Conservation (phyloP, 2,329 filamentous ascomycete species). For the Aureobasidium sp. region DNA sequence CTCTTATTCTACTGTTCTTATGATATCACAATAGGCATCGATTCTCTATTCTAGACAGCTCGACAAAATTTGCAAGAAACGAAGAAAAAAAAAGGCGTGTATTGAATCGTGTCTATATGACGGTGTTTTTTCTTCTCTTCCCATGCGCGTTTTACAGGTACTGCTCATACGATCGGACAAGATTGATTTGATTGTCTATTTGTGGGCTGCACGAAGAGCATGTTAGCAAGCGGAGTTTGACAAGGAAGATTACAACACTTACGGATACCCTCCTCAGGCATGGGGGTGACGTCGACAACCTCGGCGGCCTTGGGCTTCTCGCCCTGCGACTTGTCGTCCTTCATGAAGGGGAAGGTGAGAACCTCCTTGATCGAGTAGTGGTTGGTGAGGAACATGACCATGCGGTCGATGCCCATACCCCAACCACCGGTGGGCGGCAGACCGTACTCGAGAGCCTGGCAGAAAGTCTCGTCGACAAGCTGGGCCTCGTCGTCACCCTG, state of each 20-base stretch:
- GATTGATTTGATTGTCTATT: not conserved
- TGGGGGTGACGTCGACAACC: slow-evolving; percentile 53
- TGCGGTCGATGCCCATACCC: slow-evolving; percentile 91
- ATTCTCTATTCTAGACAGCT: not conserved
- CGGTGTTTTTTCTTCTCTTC: not conserved
- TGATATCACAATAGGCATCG: slow-evolving; percentile 5
- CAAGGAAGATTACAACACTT: not conserved
- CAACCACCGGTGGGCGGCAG: slow-evolving; percentile 91
- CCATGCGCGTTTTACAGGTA: not conserved
- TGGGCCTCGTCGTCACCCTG: slow-evolving; percentile 97
- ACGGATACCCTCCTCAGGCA: slow-evolving; percentile 48
- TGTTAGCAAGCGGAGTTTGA: not conserved
- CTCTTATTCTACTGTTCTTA: not conserved
- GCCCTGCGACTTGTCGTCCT: slow-evolving; percentile 58
- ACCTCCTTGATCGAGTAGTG: slow-evolving; percentile 97
- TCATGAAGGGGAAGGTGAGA: slow-evolving; percentile 95
- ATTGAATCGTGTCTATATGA: slow-evolving; percentile 5
- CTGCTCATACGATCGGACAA: not conserved
- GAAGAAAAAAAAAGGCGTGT: not conserved
- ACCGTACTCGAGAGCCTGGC: slow-evolving; percentile 80
- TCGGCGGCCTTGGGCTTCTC: slow-evolving; percentile 51
- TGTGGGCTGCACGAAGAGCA: slow-evolving; percentile 2
- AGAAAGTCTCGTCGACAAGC: slow-evolving; percentile 92
- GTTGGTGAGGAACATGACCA: slow-evolving; percentile 94
- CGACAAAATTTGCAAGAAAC: not conserved